Evolutionary conservation across 2,329 filamentous ascomycete genomes (phyloP).

Genomic region (Diaporthe citrichinensis): DNA sequence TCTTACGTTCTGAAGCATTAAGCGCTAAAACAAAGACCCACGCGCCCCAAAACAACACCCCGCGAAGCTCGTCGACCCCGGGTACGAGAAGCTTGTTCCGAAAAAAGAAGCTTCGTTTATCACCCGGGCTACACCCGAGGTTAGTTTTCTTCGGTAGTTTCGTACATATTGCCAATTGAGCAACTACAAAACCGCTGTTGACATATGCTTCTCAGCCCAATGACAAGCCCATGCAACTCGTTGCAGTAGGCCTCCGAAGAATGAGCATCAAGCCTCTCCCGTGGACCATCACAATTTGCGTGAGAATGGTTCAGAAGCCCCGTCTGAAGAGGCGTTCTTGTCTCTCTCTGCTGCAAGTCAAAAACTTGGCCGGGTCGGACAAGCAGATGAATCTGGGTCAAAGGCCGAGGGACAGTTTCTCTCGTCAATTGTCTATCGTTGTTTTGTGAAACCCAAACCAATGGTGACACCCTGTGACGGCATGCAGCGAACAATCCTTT

Average conservation of each 20-base stretch:
- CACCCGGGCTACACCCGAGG: neutral
- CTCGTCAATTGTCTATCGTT: constrained; percentile 14
- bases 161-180: constrained; percentile 23
- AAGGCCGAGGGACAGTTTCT: constrained; percentile 5
- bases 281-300: neutral
- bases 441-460: constrained; percentile 23
- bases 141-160: constrained; percentile 19
- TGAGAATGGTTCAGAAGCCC: neutral
- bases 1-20: neutral
- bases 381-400: constrained; percentile 39
- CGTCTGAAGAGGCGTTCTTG: neutral
- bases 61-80: constrained; percentile 14
- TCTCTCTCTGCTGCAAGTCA: constrained; percentile 39
- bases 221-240: neutral
- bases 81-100: constrained; percentile 30
- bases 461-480: constrained; percentile 22
- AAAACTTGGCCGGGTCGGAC: constrained; percentile 28
- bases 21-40: constrained; percentile 26
- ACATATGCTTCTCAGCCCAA: neutral
- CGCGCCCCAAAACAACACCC: constrained; percentile 18
- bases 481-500: constrained; percentile 28
- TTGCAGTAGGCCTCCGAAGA: neutral
- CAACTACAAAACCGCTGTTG: neutral
- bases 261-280: constrained; percentile 23
- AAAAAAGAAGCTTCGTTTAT: constrained; percentile 20